Evolutionary conservation across 179 eudicot species (phyloP), one percentile per base, ranked within the genome.

Genomic region (Gypsophila paniculata): DNA sequence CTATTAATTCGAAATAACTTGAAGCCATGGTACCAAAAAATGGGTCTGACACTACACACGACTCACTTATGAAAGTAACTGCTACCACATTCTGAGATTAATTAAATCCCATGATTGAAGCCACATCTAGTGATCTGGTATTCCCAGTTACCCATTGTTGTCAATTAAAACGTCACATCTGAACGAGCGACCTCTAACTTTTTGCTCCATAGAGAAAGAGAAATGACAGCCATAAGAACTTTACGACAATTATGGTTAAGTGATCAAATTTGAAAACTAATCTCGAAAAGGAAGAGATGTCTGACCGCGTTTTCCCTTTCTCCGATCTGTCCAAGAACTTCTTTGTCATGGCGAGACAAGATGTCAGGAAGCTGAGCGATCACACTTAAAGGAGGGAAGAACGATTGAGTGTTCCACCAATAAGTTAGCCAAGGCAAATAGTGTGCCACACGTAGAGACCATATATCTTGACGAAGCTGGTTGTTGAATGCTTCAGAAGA

Each of bases 371-470:
- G 38, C 46, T 68, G 76, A 72, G 74, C 74, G 58, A 81, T 75
- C 21, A 58, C 83, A 73, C 76, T 21, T 21, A 72, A 32, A 57
- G 65, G 11, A 29, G 86, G 86, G 71, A 85, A 79, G 46, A 72
- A 59, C 59, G 75, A 81, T 58, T 83, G 89, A 14, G 89, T 83
- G 71, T 79, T 77, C 88, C 88, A 85, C 88, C 88, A 85, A 76
- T 82, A 77, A 57, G 82, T 71, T 23, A 85, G 39, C 88, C 86
- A 83, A 6, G 86, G 88, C 63, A 81, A 76, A 63, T 85, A 74
- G 61, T 83, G 88, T 34, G 75, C 75, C 62, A 85, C 83, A 7
- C 83, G 78, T 60, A 85, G 51, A 1, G 86, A 74, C 89, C 89
- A 83, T 61, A 18, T 61, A 72, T 79, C 82, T 34, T 44, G 76